Base-by-base conservation (phyloP, 441 rosid species). In the Populus hybrid region DNA sequence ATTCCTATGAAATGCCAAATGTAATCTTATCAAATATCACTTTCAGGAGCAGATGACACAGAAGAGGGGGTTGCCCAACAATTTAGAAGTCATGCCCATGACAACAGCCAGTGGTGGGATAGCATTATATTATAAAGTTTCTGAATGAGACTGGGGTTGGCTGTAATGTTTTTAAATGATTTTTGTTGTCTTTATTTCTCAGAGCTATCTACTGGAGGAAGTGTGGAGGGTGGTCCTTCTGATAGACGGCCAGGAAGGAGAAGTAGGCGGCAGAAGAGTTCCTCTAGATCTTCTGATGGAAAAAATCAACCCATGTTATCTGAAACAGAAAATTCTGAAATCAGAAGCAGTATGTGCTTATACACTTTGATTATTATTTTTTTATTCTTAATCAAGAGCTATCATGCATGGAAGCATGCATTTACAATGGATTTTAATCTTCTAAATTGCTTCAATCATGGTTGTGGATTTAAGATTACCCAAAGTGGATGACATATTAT, bases 181-280 rank as follows among this genome's bases (percentile, higher is more conserved):
- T 19, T 77, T 75, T 34, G 61, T 71, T 21, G 70, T 70, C 19
- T 74, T 76, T 79, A 64, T 74, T 76, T 81, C 85, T 78, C 88
- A 91, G 92, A 85, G 71, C 72, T 81, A 50, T 76, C 87, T 78
- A 83, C 84, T 68, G 86, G 86, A 77, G 82, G 77, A 71, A 72
- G 81, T 80, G 67, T 74, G 9, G 88, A 87, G 82, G 89, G 83
- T 86, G 88, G 88, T 72, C 72, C 81, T 67, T 79, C 87, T 75
- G 95, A 90, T 68, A 81, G 88, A 78, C 82, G 86, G 26, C 65
- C 83, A 9, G 95, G 95, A 83, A 89, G 95, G 88, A 94, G 84
- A 83, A 78, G 90, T 77, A 92, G 97, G 85, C 91, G 95, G 80
- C 94, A 89, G 76, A 95, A 85, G 86, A 88, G 80, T 82, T 85